phyloP scores from a whole-genome alignment of 768 basidiomycete species.

The Pleurotus djamor region DNA sequence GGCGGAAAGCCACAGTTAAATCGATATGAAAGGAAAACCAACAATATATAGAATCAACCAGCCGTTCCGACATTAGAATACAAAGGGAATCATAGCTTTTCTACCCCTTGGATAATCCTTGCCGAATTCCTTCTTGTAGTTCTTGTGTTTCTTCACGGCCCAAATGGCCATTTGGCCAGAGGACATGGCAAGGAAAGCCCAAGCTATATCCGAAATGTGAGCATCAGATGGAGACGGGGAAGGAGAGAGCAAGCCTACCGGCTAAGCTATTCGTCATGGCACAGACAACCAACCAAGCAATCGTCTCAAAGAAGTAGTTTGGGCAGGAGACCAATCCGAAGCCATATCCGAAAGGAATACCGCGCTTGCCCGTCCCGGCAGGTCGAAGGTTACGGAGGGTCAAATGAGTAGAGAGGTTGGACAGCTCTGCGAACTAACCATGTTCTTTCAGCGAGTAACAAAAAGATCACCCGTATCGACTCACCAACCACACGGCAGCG shows the following conservation, averaged over 20 bases:
- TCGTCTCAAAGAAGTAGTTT: constrained; percentile 91
- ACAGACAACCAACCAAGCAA: constrained; percentile 72
- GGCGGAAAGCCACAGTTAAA: no score
- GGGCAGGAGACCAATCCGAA: constrained; percentile 87
- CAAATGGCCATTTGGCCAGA: constrained; percentile 75
- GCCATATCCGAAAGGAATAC: constrained; percentile 91
- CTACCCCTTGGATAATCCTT: constrained; percentile 73
- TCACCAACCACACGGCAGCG: constrained; percentile 71
- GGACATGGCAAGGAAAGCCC: constrained; percentile 62
- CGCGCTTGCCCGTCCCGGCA: constrained; percentile 70
- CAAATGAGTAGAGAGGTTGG: constrained; percentile 82
- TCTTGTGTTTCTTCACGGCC: constrained; percentile 88
- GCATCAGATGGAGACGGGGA: not conserved
- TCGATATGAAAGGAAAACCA: no score
- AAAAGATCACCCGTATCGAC: constrained; percentile 27
- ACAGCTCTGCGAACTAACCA: constrained; percentile 77
- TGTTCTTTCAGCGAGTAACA: not conserved
- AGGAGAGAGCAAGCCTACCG: constrained; percentile 45
- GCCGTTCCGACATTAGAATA: constrained; percentile 33
- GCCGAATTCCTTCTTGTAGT: constrained; percentile 94
- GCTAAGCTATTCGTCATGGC: constrained; percentile 77
- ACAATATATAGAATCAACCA: no score
- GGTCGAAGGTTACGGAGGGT: constrained; percentile 85
- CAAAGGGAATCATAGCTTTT: constrained; percentile 80
- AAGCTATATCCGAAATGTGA: constrained; percentile 34